Conservation (phyloP, 352 stramenopile genomes). For the Pythium brassicae region DNA sequence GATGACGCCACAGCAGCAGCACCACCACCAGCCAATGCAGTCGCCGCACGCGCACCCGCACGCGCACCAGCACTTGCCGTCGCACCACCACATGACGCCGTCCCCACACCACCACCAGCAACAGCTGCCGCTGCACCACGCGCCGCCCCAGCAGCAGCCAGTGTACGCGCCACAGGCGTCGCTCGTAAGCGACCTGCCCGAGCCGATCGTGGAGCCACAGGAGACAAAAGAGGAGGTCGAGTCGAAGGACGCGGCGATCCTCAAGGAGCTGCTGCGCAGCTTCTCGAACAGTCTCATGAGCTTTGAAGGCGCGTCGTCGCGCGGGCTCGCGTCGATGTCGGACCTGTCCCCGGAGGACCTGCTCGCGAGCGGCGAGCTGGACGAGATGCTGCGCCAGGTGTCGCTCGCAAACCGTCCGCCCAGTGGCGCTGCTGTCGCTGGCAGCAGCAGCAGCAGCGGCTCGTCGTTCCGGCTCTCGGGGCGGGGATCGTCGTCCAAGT, state of each 20-base stretch:
- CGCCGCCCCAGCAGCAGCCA: constrained; percentile 7
- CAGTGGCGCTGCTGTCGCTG: no score
- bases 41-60: no score
- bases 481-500: constrained; percentile 31
- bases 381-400: constrained; percentile 71
- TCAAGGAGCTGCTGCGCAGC: constrained; percentile 65
- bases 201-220: constrained; percentile 64
- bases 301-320: constrained; percentile 38
- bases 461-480: constrained; percentile 45
- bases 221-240: constrained; percentile 53
- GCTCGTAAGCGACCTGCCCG: constrained; percentile 35
- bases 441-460: no score
- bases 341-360: constrained; percentile 78
- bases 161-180: constrained; percentile 7
- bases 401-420: constrained; percentile 50
- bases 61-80: background rate
- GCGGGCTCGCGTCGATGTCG: constrained; percentile 49
- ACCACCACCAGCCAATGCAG: constrained; percentile 4
- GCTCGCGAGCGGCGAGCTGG: constrained; percentile 70
- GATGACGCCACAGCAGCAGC: constrained; percentile 2
- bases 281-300: constrained; percentile 68
- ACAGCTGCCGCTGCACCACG: background rate
- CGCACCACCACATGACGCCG: background rate
- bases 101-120: background rate
- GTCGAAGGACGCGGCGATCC: constrained; percentile 58